phyloP scores from a whole-genome alignment of 805 yeast genomes.

The Metschnikowia arizonensis region DNA sequence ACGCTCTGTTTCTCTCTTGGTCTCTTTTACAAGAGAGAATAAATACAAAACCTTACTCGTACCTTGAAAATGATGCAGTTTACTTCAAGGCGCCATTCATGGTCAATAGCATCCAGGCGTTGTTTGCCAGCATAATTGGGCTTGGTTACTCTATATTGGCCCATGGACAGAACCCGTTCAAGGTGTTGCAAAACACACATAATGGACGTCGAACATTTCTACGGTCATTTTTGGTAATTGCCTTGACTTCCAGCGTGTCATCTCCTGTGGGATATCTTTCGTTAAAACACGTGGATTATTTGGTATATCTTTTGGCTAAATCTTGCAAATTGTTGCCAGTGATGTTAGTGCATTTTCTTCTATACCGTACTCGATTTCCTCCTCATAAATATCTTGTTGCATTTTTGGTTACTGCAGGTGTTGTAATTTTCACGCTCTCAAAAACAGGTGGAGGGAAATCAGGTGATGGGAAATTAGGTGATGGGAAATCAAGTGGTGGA shows the following conservation, averaged over 20 bases:
- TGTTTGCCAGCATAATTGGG: constrained; percentile 70
- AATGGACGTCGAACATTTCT: constrained; percentile 10
- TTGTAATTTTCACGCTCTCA: constrained; percentile 66
- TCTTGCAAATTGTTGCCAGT: constrained; percentile 94
- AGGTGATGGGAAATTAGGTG: too few relatives aligned
- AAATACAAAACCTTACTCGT: constrained; percentile 70
- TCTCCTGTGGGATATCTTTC: constrained; percentile 81
- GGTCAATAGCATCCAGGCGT: constrained; percentile 71
- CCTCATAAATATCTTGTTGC: constrained; percentile 76
- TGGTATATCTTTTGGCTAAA: constrained; percentile 82
- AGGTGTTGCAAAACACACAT: constrained; percentile 4
- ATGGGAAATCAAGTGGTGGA: too few relatives aligned
- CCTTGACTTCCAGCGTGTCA: constrained; percentile 73
- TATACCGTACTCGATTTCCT: constrained; percentile 73
- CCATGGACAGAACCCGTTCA: constrained; percentile 21
- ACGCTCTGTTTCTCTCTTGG: constrained; percentile 86
- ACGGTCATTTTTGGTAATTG: constrained; percentile 46
- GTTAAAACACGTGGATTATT: constrained; percentile 76
- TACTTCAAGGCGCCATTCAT: constrained; percentile 73
- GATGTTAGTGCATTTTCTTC: constrained; percentile 71
- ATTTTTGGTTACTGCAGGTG: constrained; percentile 74
- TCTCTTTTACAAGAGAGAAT: constrained; percentile 87
- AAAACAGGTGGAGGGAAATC: too few relatives aligned
- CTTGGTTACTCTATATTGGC: constrained; percentile 46
- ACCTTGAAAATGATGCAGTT: constrained; percentile 29